These are phyloP conservation scores for Phytophthora rubi DNA, from an alignment of 352 stramenopile species.

Conservation along the genomic window DNA sequence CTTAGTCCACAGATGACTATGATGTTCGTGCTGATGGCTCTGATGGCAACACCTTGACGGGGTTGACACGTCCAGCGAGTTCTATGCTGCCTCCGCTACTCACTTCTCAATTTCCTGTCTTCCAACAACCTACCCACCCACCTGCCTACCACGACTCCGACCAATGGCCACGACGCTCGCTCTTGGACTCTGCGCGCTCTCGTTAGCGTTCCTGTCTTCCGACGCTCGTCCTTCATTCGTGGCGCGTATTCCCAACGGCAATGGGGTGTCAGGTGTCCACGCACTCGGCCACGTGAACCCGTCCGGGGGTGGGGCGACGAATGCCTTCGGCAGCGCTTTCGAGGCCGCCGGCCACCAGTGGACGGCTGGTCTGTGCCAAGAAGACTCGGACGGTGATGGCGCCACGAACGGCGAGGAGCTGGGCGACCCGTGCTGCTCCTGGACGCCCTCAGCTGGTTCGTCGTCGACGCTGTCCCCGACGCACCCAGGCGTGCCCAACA, in stretches of 20 bases:
- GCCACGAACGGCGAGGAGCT: slow-evolving; percentile 91
- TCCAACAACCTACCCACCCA: slow-evolving; percentile 11
- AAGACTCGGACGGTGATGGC: slow-evolving; percentile 80
- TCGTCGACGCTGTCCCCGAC: slow-evolving; percentile 22
- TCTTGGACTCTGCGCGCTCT: slow-evolving; percentile 14
- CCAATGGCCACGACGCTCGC: slow-evolving; percentile 27
- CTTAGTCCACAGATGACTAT: background rate
- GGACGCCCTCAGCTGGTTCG: slow-evolving; percentile 36
- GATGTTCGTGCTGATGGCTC: slow-evolving; percentile 8
- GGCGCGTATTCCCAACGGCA: slow-evolving; percentile 64
- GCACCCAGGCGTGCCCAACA: slow-evolving; percentile 49
- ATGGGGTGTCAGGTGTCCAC: slow-evolving; percentile 47
- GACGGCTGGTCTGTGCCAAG: slow-evolving; percentile 63
- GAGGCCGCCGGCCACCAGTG: slow-evolving; percentile 42
- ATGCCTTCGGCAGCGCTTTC: slow-evolving; percentile 74
- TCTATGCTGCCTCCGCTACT: slow-evolving; percentile 23
- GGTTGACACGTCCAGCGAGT: background rate
- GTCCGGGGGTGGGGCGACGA: slow-evolving; percentile 55
- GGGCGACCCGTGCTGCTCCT: slow-evolving; percentile 87
- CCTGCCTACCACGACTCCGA: background rate
- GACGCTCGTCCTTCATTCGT: slow-evolving; percentile 56
- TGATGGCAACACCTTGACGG: background rate
- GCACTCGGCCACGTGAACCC: slow-evolving; percentile 64
- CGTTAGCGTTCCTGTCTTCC: slow-evolving; percentile 8
- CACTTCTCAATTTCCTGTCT: slow-evolving; percentile 33